phyloP scores from a whole-genome alignment of 257 asterid genomes.

The Penstemon eatonii region DNA sequence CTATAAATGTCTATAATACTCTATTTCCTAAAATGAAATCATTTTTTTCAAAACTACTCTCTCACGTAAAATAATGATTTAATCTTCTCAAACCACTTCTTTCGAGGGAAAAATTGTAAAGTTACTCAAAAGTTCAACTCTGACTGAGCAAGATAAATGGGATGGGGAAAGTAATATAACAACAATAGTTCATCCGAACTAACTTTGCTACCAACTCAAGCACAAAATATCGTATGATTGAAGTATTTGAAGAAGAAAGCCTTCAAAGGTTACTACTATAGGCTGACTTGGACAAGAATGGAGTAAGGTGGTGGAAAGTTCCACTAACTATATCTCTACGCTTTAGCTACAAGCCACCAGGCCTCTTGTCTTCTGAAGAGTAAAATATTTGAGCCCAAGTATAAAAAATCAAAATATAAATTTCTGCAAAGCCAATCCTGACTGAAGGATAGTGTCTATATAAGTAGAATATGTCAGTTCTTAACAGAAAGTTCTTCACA shows the following conservation, averaged over 20 bases:
- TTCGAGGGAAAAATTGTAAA: background rate
- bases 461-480: constrained; percentile 5
- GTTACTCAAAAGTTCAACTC: background rate
- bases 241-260: constrained; percentile 2
- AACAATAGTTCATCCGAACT: constrained; percentile 5
- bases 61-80: no score
- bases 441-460: background rate
- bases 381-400: background rate
- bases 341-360: background rate
- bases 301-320: no score
- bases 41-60: background rate
- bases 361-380: no score
- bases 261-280: background rate
- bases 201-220: constrained; percentile 3
- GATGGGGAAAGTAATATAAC: background rate
- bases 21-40: background rate
- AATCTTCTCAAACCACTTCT: no score
- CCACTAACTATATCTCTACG: no score
- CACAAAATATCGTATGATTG: constrained; percentile 17
- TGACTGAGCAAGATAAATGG: no score
- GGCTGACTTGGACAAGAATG: background rate
- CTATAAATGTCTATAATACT: no score
- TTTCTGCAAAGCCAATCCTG: constrained; percentile 6
- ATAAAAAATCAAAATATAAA: background rate
- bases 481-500: background rate